Evolutionary conservation across 768 basidiomycete species (phyloP).

Genomic region (Lyophyllum atratum): DNA sequence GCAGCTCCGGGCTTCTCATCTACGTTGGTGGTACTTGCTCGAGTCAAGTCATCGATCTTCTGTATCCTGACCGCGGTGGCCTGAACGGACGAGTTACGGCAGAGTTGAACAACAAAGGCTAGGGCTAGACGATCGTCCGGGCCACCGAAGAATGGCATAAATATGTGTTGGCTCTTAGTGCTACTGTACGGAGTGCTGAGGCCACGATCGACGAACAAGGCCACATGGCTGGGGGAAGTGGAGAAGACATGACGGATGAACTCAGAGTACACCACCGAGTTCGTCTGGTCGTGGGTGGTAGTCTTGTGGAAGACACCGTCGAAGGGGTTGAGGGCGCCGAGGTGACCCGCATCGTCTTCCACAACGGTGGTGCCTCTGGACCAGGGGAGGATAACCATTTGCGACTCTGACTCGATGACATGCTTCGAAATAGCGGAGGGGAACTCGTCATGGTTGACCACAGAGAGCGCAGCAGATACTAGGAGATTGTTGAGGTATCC

Average conservation of each 20-base stretch:
- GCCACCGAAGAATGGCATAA: constrained; percentile 93
- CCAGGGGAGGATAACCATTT: constrained; percentile 90
- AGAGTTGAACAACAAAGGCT: constrained; percentile 80
- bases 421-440: constrained; percentile 64
- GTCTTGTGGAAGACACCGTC: constrained; percentile 72
- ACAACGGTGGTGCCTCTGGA: constrained; percentile 39
- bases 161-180: constrained; percentile 54
- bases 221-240: constrained; percentile 73
- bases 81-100: constrained; percentile 53
- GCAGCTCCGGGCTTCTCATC: constrained; percentile 17
- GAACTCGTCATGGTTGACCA: constrained; percentile 79
- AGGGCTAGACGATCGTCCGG: constrained; percentile 90
- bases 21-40: constrained; percentile 27
- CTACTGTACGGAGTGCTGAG: constrained; percentile 30
- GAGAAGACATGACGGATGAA: constrained; percentile 85
- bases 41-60: constrained; percentile 42
- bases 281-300: constrained; percentile 48
- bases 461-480: constrained; percentile 68
- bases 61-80: constrained; percentile 75
- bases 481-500: constrained; percentile 67
- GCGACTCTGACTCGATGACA: constrained; percentile 53
- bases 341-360: constrained; percentile 25
- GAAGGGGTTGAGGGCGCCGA: constrained; percentile 60
- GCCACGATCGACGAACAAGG: constrained; percentile 82
- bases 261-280: constrained; percentile 69